Conservation (phyloP, 2,329 filamentous ascomycete species). For the Metarhizium rileyi region DNA sequence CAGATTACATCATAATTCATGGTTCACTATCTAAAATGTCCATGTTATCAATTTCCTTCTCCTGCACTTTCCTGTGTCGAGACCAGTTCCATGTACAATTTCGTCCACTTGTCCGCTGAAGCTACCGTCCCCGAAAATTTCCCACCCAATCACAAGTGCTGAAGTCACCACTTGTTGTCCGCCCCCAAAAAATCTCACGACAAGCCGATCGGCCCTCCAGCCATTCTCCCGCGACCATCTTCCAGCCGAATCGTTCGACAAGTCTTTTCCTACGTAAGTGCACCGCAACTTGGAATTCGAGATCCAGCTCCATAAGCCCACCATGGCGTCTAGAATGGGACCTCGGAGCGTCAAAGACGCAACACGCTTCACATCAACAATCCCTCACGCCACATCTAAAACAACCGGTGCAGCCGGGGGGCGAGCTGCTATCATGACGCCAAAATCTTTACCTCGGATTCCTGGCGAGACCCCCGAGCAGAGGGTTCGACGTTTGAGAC, state of each 20-base stretch:
- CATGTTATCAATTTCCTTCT: not conserved
- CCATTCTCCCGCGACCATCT: slow-evolving; percentile 2
- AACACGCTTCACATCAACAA: slow-evolving; percentile 54
- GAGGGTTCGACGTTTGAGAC: slow-evolving; percentile 57
- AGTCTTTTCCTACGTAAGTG: not conserved
- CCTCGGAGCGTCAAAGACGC: slow-evolving; percentile 68
- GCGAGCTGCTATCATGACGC: slow-evolving; percentile 11
- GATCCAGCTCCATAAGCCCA: slow-evolving; percentile 4
- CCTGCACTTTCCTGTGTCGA: not conserved
- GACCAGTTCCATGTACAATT: not conserved
- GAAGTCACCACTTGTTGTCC: slow-evolving; percentile 16
- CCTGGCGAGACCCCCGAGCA: slow-evolving; percentile 56
- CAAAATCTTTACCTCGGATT: slow-evolving; percentile 20
- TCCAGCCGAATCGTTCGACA: not conserved
- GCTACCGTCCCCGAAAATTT: slow-evolving; percentile 19
- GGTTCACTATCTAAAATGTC: no score
- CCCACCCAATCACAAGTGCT: slow-evolving; percentile 25
- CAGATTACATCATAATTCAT: no score
- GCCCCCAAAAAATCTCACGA: slow-evolving; percentile 28
- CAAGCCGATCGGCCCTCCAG: slow-evolving; percentile 7
- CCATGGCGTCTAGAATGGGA: slow-evolving; percentile 33
- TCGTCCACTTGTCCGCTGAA: not conserved
- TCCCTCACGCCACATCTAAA: slow-evolving; percentile 58
- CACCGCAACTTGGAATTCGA: slow-evolving; percentile 3
- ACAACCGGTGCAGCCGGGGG: slow-evolving; percentile 27